Base-by-base conservation (phyloP, 202 grass and related monocot genomes). In the Zoysia matrella region DNA sequence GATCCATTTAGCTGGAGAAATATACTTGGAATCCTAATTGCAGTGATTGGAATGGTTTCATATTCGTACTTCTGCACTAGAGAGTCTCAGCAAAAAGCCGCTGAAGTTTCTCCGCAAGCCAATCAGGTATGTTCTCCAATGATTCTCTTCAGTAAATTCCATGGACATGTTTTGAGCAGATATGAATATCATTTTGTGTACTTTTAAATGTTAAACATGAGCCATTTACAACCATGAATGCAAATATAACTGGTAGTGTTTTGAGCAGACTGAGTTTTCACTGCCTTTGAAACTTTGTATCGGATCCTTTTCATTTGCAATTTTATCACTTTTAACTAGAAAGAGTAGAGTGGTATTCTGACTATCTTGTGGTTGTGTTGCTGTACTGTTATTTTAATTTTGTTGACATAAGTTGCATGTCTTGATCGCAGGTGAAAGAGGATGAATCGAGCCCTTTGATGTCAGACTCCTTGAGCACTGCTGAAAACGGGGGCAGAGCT, bases 1-100 rank as follows among this genome's bases (percentile, higher is more conserved):
- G 92, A 98, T 80, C 95, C 95, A 47, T 98, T 98, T 88, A 98
- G 92, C 81, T 98, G 90, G 96, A 95, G 93, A 85, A 99, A 99
- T 80, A 96, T 99, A 80, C 66, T 99, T 67, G 96, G 96, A 54
- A 99, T 99, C 73, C 77, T 95, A 39, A 86, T 99, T 89, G 96
- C 93, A 45, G 87, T 99, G 66, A 70, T 99, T 81, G 96, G 96
- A 41, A 99, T 99, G 96, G 70, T 89, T 15, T 89, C 81, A 15
- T 99, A 99, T 69, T 99, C 96, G 22, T 30, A 30, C 22, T 30
- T 30, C 22, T 30, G 22, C 22, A 30, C 22, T 30, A 30, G 22
- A 30, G 92, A 99, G 81, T 75, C 80, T 61, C 90, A 91, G 60
- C 89, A 80, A 77, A 99, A 99, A 79, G 62, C 93, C 56, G 77